Conservation (phyloP, 148 eudicot species). For the Cornus suecica region DNA sequence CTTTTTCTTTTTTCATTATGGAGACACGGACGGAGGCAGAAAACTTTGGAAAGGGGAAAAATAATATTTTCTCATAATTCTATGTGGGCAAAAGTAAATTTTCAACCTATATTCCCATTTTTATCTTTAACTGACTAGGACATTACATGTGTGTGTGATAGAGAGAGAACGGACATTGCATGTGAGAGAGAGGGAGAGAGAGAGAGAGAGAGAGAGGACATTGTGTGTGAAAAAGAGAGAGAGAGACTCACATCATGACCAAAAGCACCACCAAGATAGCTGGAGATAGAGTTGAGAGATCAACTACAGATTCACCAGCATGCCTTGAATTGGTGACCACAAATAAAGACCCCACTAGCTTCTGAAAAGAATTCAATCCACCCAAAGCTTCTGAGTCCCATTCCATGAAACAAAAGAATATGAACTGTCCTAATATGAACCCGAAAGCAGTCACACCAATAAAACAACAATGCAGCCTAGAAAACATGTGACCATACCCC, state of each 20-base stretch:
- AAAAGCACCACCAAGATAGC: conserved; percentile 54
- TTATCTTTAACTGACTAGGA: too few relatives aligned
- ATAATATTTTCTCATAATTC: too few relatives aligned
- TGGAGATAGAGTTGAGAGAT: conserved; percentile 43
- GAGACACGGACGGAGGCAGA: too few relatives aligned
- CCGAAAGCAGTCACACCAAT: conserved; percentile 38
- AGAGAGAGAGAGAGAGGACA: too few relatives aligned
- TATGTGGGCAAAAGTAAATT: too few relatives aligned
- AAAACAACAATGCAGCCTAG: conserved; percentile 19
- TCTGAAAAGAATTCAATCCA: conserved; percentile 39
- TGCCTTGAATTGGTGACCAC: conserved; percentile 59
- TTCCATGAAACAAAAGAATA: conserved; percentile 42
- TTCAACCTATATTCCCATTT: too few relatives aligned
- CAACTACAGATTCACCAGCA: conserved; percentile 61
- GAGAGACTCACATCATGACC: conserved; percentile 56
- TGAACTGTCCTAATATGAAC: conserved; percentile 36
- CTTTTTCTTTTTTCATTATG: too few relatives aligned
- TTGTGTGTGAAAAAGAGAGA: not conserved
- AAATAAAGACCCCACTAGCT: conserved; percentile 44
- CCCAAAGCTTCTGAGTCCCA: conserved; percentile 34
- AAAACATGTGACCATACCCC: conserved; percentile 40
- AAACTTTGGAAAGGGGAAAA: too few relatives aligned
- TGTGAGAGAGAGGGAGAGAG: too few relatives aligned
- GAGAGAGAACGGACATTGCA: too few relatives aligned
- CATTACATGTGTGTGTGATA: too few relatives aligned